These are phyloP conservation scores for Sodiomyces alkalinus DNA, from an alignment of 2,329 filamentous ascomycete species.

Conservation along the genomic window DNA sequence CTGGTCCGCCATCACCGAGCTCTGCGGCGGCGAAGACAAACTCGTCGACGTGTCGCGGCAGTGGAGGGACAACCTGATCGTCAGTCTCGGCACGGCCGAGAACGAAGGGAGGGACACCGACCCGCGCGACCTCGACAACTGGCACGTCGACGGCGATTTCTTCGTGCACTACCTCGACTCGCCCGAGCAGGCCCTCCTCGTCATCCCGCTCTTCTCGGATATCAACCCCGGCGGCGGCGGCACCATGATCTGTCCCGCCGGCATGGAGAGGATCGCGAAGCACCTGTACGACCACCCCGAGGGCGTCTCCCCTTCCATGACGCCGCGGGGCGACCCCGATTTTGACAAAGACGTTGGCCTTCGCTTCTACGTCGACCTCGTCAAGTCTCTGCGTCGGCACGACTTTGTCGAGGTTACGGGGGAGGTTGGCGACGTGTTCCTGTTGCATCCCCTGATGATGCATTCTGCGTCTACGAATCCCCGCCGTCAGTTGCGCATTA, in stretches of 20 bases:
- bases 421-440: slow-evolving; percentile 37
- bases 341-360: slow-evolving; percentile 27
- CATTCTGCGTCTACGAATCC: slow-evolving; percentile 31
- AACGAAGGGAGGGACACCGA: slow-evolving; percentile 30
- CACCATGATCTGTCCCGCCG: slow-evolving; percentile 47
- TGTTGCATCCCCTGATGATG: slow-evolving; percentile 45
- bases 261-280: slow-evolving; percentile 39
- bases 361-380: slow-evolving; percentile 27
- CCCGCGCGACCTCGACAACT: slow-evolving; percentile 37
- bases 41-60: slow-evolving; percentile 29
- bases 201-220: slow-evolving; percentile 53
- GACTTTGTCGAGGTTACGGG: slow-evolving; percentile 40
- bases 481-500: slow-evolving; percentile 11
- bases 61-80: slow-evolving; percentile 56
- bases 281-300: slow-evolving; percentile 46
- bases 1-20: slow-evolving; percentile 50
- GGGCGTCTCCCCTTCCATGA: slow-evolving; percentile 50
- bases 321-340: slow-evolving; percentile 32
- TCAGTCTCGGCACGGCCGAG: slow-evolving; percentile 47
- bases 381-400: slow-evolving; percentile 21
- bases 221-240: slow-evolving; percentile 45
- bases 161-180: slow-evolving; percentile 59
- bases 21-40: slow-evolving; percentile 47
- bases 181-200: slow-evolving; percentile 51
- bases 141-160: slow-evolving; percentile 63